Conservation (phyloP, 2,329 filamentous ascomycete genomes). For the Aspergillus aculeatinus region DNA sequence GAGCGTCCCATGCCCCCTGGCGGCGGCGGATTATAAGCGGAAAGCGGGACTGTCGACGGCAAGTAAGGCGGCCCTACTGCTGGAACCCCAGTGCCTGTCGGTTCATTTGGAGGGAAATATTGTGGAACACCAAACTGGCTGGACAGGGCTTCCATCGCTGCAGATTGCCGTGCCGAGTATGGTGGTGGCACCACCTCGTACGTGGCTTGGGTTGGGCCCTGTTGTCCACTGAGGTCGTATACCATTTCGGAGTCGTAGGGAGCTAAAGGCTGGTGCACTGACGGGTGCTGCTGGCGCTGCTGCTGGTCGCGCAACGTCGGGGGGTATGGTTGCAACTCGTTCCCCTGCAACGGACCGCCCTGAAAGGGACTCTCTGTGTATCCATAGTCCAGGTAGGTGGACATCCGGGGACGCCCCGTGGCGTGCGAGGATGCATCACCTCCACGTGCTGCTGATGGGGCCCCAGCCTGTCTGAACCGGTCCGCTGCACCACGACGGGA, state of each 20-base stretch:
- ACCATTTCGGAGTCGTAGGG: constrained; percentile 67
- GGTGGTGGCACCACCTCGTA: constrained; percentile 76
- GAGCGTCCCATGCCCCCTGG: constrained; percentile 58
- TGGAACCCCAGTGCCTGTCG: constrained; percentile 61
- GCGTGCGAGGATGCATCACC: constrained; percentile 34
- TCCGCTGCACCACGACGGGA: constrained; percentile 51
- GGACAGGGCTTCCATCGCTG: constrained; percentile 73
- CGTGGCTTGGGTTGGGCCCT: constrained; percentile 58
- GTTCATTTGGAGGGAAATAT: constrained; percentile 69
- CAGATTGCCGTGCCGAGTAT: constrained; percentile 73
- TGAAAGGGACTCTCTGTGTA: constrained; percentile 55
- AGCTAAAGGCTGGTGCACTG: constrained; percentile 44
- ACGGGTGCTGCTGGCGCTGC: constrained; percentile 56
- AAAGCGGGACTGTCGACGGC: constrained; percentile 61
- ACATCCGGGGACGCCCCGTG: constrained; percentile 36
- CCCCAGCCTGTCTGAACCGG: constrained; percentile 35
- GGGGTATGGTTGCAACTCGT: constrained; percentile 62
- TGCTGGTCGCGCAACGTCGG: constrained; percentile 59
- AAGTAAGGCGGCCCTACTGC: constrained; percentile 61
- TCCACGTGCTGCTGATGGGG: constrained; percentile 35
- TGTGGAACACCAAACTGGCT: constrained; percentile 67
- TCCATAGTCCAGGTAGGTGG: constrained; percentile 51
- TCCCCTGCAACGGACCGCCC: constrained; percentile 46
- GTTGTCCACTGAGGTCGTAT: constrained; percentile 69
- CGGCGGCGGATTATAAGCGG: constrained; percentile 62